Base-by-base conservation (phyloP, 2,329 filamentous ascomycete genomes). In the Rhinocladiella mackenziei region DNA sequence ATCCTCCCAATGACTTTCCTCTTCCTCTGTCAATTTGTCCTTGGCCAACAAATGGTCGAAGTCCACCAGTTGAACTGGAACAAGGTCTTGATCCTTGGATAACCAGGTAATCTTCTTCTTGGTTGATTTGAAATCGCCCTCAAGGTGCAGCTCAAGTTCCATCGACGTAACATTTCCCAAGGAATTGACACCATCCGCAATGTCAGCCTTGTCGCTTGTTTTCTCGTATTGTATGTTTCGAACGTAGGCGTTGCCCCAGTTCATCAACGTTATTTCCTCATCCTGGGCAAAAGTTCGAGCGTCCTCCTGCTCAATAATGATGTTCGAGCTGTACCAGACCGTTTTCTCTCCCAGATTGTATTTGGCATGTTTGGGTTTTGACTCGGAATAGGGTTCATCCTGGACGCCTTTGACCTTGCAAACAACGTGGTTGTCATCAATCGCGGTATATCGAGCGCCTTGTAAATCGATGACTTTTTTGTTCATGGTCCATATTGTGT, bases 1-100 rank as follows among this genome's bases (percentile, higher is more conserved):
- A 54, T 89, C 80, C 65, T 91, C 85, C 53, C 53, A 58, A 17
- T 89, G 72, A 37, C 83, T 76, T 60, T 94, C 87, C 2, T 89
- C 83, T 61, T 89, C 83, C 43, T 57, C 55, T 64, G 89, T 86
- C 19, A 97, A 76, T 62, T 92, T 89, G 64, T 97, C 91, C 75
- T 96, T 97, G 48, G 84, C 94, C 62, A 97, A 84, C 36, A 97
- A 77, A 69, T 94, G 91, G 68, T 95, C 91, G 64, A 96, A 97
- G 57, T 96, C 89, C 68, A 89, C 91, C 8, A 95, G 76, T 66
- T 95, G 86, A 15, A 92, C 82, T 5, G 83, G 81, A 6, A 89
- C 73, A 0, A 91, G 76, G 51, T 81, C 76, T 67, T 88, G 83
- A 34, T 78, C 77, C 54, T 83, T 76, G 2, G 85, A 83, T 19